phyloP scores from a whole-genome alignment of 2,329 filamentous ascomycete genomes.

The Fusarium citri region DNA sequence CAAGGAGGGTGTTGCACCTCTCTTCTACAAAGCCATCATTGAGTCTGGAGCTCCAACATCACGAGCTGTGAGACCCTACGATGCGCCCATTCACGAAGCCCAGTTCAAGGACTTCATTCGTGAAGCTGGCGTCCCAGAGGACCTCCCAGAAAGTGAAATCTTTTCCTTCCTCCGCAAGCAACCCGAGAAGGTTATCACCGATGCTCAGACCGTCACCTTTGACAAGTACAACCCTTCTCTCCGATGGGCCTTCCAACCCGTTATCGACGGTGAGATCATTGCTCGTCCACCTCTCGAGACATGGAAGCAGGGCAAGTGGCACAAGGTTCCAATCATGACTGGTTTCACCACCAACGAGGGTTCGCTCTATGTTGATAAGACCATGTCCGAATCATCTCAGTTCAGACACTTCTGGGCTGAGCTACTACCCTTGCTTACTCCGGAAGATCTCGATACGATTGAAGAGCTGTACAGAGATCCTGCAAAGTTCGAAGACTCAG shows the following conservation, averaged over 20 bases:
- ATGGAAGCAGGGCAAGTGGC: conserved; percentile 56
- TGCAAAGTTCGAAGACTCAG: conserved; percentile 24
- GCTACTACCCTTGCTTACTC: conserved; percentile 68
- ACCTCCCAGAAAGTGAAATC: conserved; percentile 47
- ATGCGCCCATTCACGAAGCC: conserved; percentile 68
- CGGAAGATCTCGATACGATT: conserved; percentile 64
- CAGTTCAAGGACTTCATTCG: conserved; percentile 58
- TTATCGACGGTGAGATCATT: conserved; percentile 71
- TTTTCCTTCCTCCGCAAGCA: conserved; percentile 61
- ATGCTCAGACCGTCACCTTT: conserved; percentile 58
- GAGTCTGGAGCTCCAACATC: conserved; percentile 68
- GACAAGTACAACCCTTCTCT: conserved; percentile 58
- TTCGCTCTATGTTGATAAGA: conserved; percentile 69
- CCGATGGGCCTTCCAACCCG: conserved; percentile 74
- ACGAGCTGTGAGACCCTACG: conserved; percentile 63
- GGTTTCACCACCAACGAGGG: conserved; percentile 79
- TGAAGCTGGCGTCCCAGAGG: conserved; percentile 25
- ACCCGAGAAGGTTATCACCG: conserved; percentile 45
- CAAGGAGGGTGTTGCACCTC: conserved; percentile 55
- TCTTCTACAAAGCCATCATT: conserved; percentile 65
- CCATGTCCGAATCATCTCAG: conserved; percentile 58
- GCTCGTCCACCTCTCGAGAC: conserved; percentile 66
- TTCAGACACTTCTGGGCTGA: conserved; percentile 70
- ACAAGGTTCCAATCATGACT: conserved; percentile 64
- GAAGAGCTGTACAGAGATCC: conserved; percentile 72